Conservation (phyloP, 2,329 filamentous ascomycete species). For the Fusarium austroafricanum region DNA sequence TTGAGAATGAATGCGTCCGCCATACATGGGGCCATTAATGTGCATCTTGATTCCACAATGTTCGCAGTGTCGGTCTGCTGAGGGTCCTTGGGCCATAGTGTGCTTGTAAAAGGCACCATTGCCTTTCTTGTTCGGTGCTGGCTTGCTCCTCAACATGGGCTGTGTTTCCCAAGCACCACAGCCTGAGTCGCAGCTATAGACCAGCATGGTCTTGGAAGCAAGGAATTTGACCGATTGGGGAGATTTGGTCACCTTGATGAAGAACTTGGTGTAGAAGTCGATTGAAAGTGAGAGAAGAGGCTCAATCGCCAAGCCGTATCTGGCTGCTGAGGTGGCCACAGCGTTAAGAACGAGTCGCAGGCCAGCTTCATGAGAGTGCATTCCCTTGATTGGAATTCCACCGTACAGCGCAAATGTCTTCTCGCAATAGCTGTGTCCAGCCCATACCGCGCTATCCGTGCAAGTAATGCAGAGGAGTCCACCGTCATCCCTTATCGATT, state of each 20-base stretch:
- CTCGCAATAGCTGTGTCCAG: conserved; percentile 92
- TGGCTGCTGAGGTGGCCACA: conserved; percentile 81
- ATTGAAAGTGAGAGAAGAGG: conserved; percentile 93
- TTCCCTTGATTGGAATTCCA: conserved; percentile 85
- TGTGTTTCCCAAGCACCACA: conserved; percentile 95
- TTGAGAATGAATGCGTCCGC: conserved; percentile 85
- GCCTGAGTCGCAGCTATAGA: conserved; percentile 90
- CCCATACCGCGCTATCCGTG: conserved; percentile 95
- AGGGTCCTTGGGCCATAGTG: conserved; percentile 76
- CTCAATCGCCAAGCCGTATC: conserved; percentile 89
- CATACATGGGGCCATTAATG: conserved; percentile 94
- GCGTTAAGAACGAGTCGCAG: conserved; percentile 87
- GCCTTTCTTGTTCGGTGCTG: conserved; percentile 76
- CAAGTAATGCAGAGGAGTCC: conserved; percentile 95
- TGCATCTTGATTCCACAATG: conserved; percentile 92
- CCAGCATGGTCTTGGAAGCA: conserved; percentile 90
- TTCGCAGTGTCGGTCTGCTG: conserved; percentile 73
- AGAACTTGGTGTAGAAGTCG: conserved; percentile 93
- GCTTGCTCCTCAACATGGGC: conserved; percentile 76
- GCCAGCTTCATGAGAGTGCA: conserved; percentile 88
- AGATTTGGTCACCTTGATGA: conserved; percentile 83
- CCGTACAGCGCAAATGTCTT: conserved; percentile 96
- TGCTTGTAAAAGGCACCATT: conserved; percentile 81
- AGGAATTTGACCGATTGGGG: conserved; percentile 90
- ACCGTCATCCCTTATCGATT: conserved; percentile 84